Percentiles rank a stretch among this genome's conserved stretches.
Evolutionary conservation across 2,329 filamentous ascomycete species (phyloP).

Genomic region (Ceratocystis destructans): DNA sequence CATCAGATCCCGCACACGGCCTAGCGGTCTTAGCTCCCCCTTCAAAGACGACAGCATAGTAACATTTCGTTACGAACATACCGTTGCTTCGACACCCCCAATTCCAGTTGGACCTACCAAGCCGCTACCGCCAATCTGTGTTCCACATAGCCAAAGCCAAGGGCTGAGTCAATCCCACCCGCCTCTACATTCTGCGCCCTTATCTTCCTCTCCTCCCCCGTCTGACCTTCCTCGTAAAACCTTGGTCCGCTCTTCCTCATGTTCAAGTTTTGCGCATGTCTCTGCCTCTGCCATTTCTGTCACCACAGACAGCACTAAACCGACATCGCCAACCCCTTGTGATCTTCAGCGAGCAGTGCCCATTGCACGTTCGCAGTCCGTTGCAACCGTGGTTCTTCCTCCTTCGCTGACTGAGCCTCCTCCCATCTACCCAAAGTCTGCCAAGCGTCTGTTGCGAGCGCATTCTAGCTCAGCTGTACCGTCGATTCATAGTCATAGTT

Average conservation of each 20-base stretch:
- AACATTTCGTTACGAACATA: slow-evolving; percentile 48
- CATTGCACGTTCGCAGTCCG: background rate
- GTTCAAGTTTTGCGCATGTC: background rate
- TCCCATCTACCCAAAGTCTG: background rate
- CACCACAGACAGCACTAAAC: no score
- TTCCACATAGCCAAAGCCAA: background rate
- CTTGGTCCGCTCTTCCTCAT: background rate
- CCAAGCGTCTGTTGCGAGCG: background rate
- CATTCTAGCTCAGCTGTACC: slow-evolving; percentile 6
- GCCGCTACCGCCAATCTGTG: slow-evolving; percentile 18
- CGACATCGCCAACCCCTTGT: background rate
- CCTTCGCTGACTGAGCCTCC: background rate
- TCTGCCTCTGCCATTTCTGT: background rate
- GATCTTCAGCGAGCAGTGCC: background rate
- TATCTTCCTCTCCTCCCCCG: slow-evolving; percentile 1
- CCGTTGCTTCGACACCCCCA: slow-evolving; percentile 42
- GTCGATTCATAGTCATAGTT: background rate
- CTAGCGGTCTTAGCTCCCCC: slow-evolving; percentile 29
- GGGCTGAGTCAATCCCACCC: background rate
- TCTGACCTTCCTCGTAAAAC: background rate
- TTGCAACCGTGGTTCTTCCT: background rate
- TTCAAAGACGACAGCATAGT: slow-evolving; percentile 39
- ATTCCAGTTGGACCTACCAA: slow-evolving; percentile 29
- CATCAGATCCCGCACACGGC: slow-evolving; percentile 26
- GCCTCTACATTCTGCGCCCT: background rate